A percentile compares a stretch with the other conserved stretches of the same genome.
These are phyloP conservation scores for Trebouxia sp. DNA, from an alignment of 139 green algal species.

Conservation along the genomic window DNA sequence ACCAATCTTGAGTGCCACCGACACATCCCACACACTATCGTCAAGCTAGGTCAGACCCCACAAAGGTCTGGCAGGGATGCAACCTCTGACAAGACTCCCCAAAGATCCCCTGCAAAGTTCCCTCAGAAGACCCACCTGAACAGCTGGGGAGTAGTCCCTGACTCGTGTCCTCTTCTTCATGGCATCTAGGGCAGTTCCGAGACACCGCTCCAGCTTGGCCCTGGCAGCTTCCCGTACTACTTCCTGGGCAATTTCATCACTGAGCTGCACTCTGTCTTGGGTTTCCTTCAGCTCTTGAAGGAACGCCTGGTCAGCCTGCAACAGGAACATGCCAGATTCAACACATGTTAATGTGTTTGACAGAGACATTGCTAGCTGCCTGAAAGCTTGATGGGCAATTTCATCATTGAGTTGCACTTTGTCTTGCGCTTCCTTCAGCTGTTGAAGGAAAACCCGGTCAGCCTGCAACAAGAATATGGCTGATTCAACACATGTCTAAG, in stretches of 20 bases:
- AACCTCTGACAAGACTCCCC: not conserved
- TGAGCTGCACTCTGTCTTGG: constrained; percentile 74
- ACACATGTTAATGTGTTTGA: too few relatives aligned
- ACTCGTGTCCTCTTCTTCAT: constrained; percentile 59
- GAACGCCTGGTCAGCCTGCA: constrained; percentile 55
- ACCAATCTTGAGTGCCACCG: too few relatives aligned
- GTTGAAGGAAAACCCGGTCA: too few relatives aligned
- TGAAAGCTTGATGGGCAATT: too few relatives aligned
- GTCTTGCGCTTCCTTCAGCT: too few relatives aligned
- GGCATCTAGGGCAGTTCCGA: constrained; percentile 71
- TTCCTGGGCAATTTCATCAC: constrained; percentile 81
- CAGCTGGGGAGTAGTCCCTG: constrained; percentile 37
- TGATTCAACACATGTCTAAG: too few relatives aligned
- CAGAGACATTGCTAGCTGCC: too few relatives aligned
- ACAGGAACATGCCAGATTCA: not conserved
- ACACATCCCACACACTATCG: too few relatives aligned
- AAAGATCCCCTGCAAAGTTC: not conserved
- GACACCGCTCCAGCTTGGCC: constrained; percentile 59
- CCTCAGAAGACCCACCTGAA: constrained; percentile 26
- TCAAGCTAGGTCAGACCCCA: too few relatives aligned
- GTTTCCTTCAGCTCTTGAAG: constrained; percentile 62
- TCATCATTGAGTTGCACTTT: too few relatives aligned
- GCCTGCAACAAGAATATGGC: too few relatives aligned
- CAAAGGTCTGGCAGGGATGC: not conserved
- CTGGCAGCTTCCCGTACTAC: constrained; percentile 62